Evolutionary conservation across 139 green algal species (phyloP).

Genomic region (Picochlorum sp.): DNA sequence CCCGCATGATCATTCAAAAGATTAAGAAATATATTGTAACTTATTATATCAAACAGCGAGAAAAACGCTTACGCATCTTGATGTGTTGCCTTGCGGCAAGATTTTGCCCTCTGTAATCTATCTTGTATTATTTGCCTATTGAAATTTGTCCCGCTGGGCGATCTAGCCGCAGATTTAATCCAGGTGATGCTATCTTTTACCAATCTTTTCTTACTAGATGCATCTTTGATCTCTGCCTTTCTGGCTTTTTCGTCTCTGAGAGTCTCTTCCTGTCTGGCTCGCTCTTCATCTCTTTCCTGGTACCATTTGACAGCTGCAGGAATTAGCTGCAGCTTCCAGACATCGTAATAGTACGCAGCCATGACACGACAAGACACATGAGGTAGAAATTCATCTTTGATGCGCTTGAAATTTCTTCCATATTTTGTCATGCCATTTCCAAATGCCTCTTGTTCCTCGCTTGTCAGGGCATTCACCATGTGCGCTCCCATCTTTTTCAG

Average conservation of each 20-base stretch:
- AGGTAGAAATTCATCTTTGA: conserved; percentile 14
- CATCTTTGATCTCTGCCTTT: conserved; percentile 2
- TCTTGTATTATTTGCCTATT: conserved; percentile 10
- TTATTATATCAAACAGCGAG: too few relatives aligned
- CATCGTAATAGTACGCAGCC: conserved; percentile 23
- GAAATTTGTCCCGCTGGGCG: conserved; percentile 2
- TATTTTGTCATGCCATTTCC: conserved; percentile 19
- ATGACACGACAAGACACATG: not conserved
- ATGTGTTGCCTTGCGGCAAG: not conserved
- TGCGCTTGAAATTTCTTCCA: conserved; percentile 21
- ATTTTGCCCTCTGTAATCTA: not conserved
- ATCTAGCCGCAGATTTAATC: conserved; percentile 8
- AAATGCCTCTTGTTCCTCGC: conserved; percentile 13
- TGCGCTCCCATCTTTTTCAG: conserved; percentile 16
- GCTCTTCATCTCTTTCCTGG: not conserved
- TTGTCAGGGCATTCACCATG: not conserved
- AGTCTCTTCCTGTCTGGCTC: conserved; percentile 3
- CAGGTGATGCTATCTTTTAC: conserved; percentile 18
- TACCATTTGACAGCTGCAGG: conserved; percentile 14
- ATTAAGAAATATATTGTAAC: too few relatives aligned
- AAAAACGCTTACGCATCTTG: too few relatives aligned
- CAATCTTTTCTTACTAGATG: conserved; percentile 7
- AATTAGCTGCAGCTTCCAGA: conserved; percentile 22
- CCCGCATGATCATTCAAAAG: conserved; percentile 31
- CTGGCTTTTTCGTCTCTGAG: not conserved